Evolutionary conservation across 169 alveolate genomes (phyloP).

Genomic region (Plasmodium chabaudi): DNA sequence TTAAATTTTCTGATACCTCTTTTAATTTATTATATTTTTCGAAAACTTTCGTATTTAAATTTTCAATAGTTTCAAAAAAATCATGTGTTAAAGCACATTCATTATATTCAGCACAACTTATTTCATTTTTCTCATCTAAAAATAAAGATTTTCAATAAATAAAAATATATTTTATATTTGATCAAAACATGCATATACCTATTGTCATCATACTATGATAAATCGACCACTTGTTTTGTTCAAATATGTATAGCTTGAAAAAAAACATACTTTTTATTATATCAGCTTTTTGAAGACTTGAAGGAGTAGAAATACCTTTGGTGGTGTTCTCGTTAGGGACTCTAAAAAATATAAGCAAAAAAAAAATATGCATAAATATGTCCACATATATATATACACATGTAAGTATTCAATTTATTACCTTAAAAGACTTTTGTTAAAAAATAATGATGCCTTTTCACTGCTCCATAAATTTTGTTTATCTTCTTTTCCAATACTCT

Average conservation of each 20-base stretch:
- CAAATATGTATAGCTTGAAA: not conserved
- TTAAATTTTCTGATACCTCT: slow-evolving; percentile 20
- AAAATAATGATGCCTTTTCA: too few species aligned
- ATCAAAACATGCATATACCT: not conserved
- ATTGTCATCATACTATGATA: not conserved
- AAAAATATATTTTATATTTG: not conserved
- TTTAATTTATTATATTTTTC: slow-evolving; percentile 67
- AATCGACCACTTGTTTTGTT: not conserved
- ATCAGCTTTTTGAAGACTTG: too few species aligned
- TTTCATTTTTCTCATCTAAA: slow-evolving; percentile 13
- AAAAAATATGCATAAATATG: not conserved
- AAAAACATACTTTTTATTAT: too few species aligned
- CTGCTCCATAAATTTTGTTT: too few species aligned
- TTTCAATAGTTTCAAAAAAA: slow-evolving; percentile 69
- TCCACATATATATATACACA: not conserved
- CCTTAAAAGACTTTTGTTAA: too few species aligned
- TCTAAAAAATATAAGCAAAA: not conserved
- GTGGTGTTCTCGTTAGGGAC: too few species aligned
- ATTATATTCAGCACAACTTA: slow-evolving; percentile 12
- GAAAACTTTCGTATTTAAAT: slow-evolving; percentile 54
- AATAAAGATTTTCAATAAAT: not conserved
- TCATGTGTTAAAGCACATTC: slow-evolving; percentile 68
- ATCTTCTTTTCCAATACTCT: too few species aligned
- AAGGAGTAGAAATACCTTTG: too few species aligned
- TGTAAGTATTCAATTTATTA: not conserved